Base-by-base conservation (phyloP, 2,329 filamentous ascomycete species). In the Canariomyces notabilis region DNA sequence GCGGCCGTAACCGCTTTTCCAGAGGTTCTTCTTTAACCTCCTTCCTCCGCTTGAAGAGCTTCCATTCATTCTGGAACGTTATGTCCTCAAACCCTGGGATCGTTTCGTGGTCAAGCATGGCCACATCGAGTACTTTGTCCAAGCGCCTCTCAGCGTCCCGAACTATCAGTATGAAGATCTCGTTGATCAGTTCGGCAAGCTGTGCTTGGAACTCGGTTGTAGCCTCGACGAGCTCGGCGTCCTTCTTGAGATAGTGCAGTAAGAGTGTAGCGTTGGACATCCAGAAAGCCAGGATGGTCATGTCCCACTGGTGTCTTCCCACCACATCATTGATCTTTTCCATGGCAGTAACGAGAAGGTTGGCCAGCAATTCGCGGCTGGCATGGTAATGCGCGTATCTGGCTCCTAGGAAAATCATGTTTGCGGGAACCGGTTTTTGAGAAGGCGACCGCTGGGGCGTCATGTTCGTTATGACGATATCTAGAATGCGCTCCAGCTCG, bases 281-380 rank as follows among this genome's bases (percentile, higher is more conserved):
- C 93, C 93, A 98, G 63, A 98, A 98, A 2, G 93, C 93, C 31
- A 98, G 73, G 56, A 98, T 95, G 0, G 93, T 98, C 93, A 98
- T 98, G 63, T 98, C 93, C 93, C 93, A 97, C 63, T 98, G 93
- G 61, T 91, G 83, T 51, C 80, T 80, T 66, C 97, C 93, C n/a
- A 98, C 89, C 22, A 96, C 89, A 49, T 89, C 85, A 62, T 97
- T 97, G 59, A 98, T 97, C 67, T 91, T 93, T 61, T 95, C 89
- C 78, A 95, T 95, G 31, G 93, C 89, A 29, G 85, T 84, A 20
- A 87, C 76, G 14, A 98, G 78, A 20, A 97, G 77, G 35, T 85
- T 85, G 15, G 81, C 83, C 8, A 98, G 72, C 8, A 98, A 75
- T 52, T 96, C 90, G 2, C 79, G 77, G 59, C 87, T 95, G 37